These are phyloP conservation scores for Pseudonectria buxi DNA, from an alignment of 2,329 filamentous ascomycete species.

Conservation along the genomic window DNA sequence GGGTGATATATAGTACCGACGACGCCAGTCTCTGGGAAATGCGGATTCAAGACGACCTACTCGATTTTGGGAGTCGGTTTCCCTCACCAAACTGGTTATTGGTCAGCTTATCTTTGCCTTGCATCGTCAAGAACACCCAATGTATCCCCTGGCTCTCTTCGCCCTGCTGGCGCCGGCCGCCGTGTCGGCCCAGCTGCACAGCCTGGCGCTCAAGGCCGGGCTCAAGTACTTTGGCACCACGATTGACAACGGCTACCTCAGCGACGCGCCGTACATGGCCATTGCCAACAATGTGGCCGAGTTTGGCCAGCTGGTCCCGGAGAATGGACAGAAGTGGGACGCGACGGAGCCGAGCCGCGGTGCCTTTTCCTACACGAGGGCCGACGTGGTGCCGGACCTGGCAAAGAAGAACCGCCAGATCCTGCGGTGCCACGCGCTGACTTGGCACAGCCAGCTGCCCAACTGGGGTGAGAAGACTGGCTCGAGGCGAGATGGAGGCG, in stretches of 20 bases:
- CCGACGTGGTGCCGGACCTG: conserved; percentile 45
- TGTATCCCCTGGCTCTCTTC: conserved; percentile 17
- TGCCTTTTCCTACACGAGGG: conserved; percentile 51
- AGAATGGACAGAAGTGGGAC: conserved; percentile 60
- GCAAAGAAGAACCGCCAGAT: conserved; percentile 43
- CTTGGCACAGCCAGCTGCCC: conserved; percentile 37
- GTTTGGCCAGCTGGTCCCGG: conserved; percentile 59
- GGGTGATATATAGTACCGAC: too few species aligned
- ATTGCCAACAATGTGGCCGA: conserved; percentile 49
- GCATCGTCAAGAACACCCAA: not conserved
- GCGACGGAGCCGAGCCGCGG: conserved; percentile 50
- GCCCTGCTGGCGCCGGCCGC: conserved; percentile 19
- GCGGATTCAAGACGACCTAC: too few species aligned
- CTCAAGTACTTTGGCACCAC: conserved; percentile 59
- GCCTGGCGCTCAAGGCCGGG: conserved; percentile 48
- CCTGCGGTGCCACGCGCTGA: conserved; percentile 57
- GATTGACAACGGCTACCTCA: conserved; percentile 51
- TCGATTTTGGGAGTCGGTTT: too few species aligned
- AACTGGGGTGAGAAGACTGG: conserved; percentile 15
- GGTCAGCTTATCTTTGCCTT: not conserved
- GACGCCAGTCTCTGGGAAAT: too few species aligned
- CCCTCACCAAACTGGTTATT: too few species aligned
- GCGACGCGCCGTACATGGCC: conserved; percentile 46
- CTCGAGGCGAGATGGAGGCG: not conserved
- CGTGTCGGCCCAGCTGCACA: conserved; percentile 35